A percentile compares a stretch with the other conserved stretches of the same genome.
Evolutionary conservation across 2,329 filamentous ascomycete species (phyloP).

Genomic region (Metarhizium anisopliae): DNA sequence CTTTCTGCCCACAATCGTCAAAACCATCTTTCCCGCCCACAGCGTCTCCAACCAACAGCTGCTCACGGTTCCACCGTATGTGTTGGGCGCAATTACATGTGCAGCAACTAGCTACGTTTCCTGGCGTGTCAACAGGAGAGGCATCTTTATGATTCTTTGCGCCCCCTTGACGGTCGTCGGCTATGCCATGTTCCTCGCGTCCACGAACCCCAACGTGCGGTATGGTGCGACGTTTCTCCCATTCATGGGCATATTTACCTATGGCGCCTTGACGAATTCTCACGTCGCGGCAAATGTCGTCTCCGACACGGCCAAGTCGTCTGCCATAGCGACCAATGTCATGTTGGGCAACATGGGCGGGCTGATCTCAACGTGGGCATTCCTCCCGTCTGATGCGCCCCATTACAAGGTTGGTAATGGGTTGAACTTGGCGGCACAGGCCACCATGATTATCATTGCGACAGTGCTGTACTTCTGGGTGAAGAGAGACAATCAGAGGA

Average conservation of each 20-base stretch:
- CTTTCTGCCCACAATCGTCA: constrained; percentile 63
- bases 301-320: constrained; percentile 55
- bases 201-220: constrained; percentile 37
- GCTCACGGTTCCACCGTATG: constrained; percentile 60
- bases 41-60: constrained; percentile 55
- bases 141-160: constrained; percentile 49
- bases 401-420: constrained; percentile 64
- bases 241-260: constrained; percentile 50
- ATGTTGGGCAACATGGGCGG: constrained; percentile 41
- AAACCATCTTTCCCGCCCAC: constrained; percentile 54
- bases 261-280: constrained; percentile 56
- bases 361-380: constrained; percentile 54
- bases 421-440: constrained; percentile 55
- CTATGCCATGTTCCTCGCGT: constrained; percentile 60
- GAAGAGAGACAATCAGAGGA: constrained; percentile 49
- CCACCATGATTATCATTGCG: constrained; percentile 42
- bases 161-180: constrained; percentile 56
- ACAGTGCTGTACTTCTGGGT: constrained; percentile 50
- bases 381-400: constrained; percentile 52
- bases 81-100: constrained; percentile 56
- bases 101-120: constrained; percentile 48
- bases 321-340: constrained; percentile 53
- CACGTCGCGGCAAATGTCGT: constrained; percentile 61
- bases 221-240: constrained; percentile 64
- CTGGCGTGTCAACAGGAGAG: constrained; percentile 49